phyloP scores from a whole-genome alignment of 345 rosid genomes.

The Ceriops decandra region DNA sequence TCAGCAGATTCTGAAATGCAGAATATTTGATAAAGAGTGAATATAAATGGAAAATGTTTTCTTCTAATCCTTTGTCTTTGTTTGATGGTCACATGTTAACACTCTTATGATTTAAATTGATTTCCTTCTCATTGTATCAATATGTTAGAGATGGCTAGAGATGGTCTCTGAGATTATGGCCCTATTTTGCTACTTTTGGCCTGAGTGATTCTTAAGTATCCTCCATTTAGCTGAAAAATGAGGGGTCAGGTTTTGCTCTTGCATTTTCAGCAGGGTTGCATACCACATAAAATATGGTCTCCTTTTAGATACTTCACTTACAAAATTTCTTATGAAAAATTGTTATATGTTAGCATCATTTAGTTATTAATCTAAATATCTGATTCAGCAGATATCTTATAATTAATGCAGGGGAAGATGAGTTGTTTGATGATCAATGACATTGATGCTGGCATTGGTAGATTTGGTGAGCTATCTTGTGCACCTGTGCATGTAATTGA shows the following conservation, averaged over 20 bases:
- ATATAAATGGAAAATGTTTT: too few species aligned
- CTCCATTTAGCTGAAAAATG: background rate
- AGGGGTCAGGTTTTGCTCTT: background rate
- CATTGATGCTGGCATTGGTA: conserved; percentile 94
- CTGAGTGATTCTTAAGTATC: background rate
- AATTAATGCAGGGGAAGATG: conserved; percentile 84
- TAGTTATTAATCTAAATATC: background rate
- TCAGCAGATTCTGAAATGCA: too few species aligned
- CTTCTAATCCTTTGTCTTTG: too few species aligned
- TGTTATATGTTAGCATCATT: background rate
- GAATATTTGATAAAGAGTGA: too few species aligned
- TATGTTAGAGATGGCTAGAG: background rate
- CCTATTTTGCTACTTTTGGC: background rate
- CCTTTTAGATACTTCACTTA: background rate
- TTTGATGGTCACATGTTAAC: too few species aligned
- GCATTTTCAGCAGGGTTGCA: background rate
- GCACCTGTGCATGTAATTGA: background rate
- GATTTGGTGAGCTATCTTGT: conserved; percentile 67
- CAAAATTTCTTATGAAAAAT: background rate
- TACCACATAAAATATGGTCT: background rate
- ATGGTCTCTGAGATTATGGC: background rate
- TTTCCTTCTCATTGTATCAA: background rate
- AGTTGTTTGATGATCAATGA: conserved; percentile 95
- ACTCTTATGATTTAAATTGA: too few species aligned
- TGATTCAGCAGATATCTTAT: conserved; percentile 5